A percentile compares a stretch with the other conserved stretches of the same genome.
These are phyloP conservation scores for Cruciata laevipes DNA, from an alignment of 257 asterid species.

Conservation along the genomic window DNA sequence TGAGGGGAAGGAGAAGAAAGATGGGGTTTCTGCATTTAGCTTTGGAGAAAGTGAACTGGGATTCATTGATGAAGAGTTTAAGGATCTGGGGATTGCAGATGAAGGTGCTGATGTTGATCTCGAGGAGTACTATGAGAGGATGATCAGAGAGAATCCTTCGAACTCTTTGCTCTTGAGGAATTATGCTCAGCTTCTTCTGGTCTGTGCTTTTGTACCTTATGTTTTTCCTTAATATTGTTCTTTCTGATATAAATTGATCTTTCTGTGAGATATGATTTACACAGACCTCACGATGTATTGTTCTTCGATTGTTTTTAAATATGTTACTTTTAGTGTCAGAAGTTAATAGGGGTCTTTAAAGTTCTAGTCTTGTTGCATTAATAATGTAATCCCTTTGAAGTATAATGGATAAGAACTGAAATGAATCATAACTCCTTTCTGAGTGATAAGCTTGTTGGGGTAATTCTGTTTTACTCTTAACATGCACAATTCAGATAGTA, in stretches of 20 bases:
- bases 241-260: background rate
- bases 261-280: background rate
- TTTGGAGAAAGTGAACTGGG: constrained; percentile 37
- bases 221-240: background rate
- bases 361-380: background rate
- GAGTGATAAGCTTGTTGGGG: background rate
- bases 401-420: background rate
- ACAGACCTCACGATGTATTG: too few species aligned
- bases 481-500: background rate
- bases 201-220: constrained; percentile 19
- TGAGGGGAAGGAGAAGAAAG: background rate
- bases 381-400: background rate
- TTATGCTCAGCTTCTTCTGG: constrained; percentile 70
- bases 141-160: constrained; percentile 39
- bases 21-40: constrained; percentile 37
- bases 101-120: constrained; percentile 21
- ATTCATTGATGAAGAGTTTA: constrained; percentile 41
- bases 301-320: background rate
- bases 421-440: background rate
- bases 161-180: constrained; percentile 48
- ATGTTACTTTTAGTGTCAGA: background rate
- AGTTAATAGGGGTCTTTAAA: background rate
- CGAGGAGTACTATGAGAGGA: constrained; percentile 30
- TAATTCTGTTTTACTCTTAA: background rate
- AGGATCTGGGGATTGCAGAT: constrained; percentile 27